These are phyloP conservation scores for Globisporangium nagaii DNA, from an alignment of 352 stramenopile genomes.

Conservation along the genomic window DNA sequence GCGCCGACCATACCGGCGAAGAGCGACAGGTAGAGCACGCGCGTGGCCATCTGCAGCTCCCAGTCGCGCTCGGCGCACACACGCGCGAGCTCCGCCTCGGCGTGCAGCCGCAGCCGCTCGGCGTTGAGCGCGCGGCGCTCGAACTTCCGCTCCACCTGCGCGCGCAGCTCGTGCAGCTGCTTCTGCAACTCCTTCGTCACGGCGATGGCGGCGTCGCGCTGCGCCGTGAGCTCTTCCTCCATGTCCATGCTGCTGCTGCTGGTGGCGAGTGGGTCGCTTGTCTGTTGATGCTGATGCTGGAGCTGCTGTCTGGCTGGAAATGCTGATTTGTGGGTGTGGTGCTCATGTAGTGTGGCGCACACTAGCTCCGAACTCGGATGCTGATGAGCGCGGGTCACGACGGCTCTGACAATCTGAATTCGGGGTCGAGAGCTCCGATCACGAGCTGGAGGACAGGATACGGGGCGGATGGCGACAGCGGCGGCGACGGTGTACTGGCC, in stretches of 20 bases:
- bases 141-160: constrained; percentile 44
- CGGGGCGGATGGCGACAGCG: constrained; percentile 2
- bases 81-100: constrained; percentile 46
- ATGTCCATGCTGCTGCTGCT: constrained; percentile 18
- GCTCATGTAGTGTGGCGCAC: background rate
- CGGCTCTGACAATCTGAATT: background rate
- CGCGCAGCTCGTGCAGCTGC: constrained; percentile 45
- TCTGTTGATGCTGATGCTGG: background rate
- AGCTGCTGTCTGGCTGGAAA: background rate
- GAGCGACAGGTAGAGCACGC: constrained; percentile 46
- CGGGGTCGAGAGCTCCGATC: background rate
- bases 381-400: constrained; percentile 10
- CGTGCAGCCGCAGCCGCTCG: constrained; percentile 59
- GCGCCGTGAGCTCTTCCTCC: constrained; percentile 68
- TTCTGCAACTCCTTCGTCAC: constrained; percentile 71
- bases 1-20: constrained; percentile 47
- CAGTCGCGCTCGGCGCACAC: constrained; percentile 41
- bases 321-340: background rate
- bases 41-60: constrained; percentile 37
- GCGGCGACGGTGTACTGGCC: constrained; percentile 45
- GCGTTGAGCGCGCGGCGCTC: constrained; percentile 66
- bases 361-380: background rate
- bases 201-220: constrained; percentile 70
- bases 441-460: background rate
- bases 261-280: background rate